Conservation (phyloP, 352 stramenopile genomes). For the Peronospora belbahrii region DNA sequence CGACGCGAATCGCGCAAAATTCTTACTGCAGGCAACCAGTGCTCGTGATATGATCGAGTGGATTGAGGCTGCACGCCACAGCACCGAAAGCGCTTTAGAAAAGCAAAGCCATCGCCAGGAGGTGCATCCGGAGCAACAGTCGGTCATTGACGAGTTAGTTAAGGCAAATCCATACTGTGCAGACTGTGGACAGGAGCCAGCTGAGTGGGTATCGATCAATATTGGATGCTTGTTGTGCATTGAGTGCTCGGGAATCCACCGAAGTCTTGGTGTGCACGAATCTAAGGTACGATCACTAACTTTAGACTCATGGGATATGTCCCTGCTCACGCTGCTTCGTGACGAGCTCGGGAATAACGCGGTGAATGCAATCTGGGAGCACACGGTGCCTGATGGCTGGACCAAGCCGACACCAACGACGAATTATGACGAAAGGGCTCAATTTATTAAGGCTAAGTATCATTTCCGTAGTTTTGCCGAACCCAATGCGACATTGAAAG, state of each 20-base stretch:
- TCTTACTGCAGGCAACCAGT: conserved; percentile 69
- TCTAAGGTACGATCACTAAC: conserved; percentile 92
- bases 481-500: conserved; percentile 15
- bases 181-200: conserved; percentile 65
- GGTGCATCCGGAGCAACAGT: conserved; percentile 76
- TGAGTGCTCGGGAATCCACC: conserved; percentile 94
- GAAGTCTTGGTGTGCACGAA: conserved; percentile 93
- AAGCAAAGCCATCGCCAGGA: conserved; percentile 74
- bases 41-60: conserved; percentile 68
- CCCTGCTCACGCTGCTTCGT: conserved; percentile 49
- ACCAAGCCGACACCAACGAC: conserved; percentile 38
- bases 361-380: conserved; percentile 69
- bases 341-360: conserved; percentile 62
- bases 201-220: conserved; percentile 96
- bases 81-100: conserved; percentile 75
- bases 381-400: conserved; percentile 44
- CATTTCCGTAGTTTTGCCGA: conserved; percentile 64
- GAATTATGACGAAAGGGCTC: conserved; percentile 61
- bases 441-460: conserved; percentile 85
- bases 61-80: conserved; percentile 74
- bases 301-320: conserved; percentile 87
- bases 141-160: conserved; percentile 54
- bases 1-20: conserved; percentile 67
- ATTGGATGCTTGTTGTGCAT: conserved; percentile 95
- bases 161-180: conserved; percentile 52